A percentile compares a stretch with the other conserved stretches of the same genome.
These are phyloP conservation scores for Nicotiana sylvestris DNA, from an alignment of 257 asterid genomes.

Conservation along the genomic window DNA sequence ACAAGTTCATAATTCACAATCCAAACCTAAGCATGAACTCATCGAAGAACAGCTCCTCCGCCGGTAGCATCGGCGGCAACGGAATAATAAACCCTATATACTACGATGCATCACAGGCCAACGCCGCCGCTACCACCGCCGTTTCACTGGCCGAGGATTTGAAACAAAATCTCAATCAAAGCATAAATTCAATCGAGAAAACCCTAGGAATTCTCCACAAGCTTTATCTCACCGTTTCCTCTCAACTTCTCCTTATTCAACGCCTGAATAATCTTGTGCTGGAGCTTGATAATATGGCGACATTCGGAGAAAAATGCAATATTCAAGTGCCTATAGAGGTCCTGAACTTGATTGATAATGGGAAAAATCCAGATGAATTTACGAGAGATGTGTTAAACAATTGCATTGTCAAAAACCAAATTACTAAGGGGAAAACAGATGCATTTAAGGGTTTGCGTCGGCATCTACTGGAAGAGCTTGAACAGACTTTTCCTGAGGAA, in stretches of 20 bases:
- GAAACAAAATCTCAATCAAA: conserved; percentile 56
- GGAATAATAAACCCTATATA: conserved; percentile 36
- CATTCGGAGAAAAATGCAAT: conserved; percentile 65
- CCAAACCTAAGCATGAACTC: conserved; percentile 6
- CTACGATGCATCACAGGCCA: conserved; percentile 50
- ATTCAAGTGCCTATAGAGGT: conserved; percentile 87
- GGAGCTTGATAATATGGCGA: conserved; percentile 83
- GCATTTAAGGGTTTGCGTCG: conserved; percentile 52
- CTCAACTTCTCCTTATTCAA: conserved; percentile 71
- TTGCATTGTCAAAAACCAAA: conserved; percentile 78
- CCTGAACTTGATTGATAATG: conserved; percentile 85
- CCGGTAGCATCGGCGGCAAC: conserved; percentile 41
- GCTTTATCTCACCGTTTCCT: conserved; percentile 66
- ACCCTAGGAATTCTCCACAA: conserved; percentile 69
- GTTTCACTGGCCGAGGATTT: conserved; percentile 48
- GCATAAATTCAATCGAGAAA: conserved; percentile 65
- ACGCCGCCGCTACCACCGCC: conserved; percentile 27
- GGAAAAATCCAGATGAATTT: conserved; percentile 92
- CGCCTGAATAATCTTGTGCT: conserved; percentile 77
- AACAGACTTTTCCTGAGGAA: conserved; percentile 74
- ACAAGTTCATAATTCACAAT: background rate
- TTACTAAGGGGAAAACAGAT: conserved; percentile 76
- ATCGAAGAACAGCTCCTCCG: conserved; percentile 9
- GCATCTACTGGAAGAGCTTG: conserved; percentile 70
- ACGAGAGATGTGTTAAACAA: conserved; percentile 63